These are phyloP conservation scores for Paramarasmius palmivorus DNA, from an alignment of 1,284 basidiomycete species.

Conservation along the genomic window DNA sequence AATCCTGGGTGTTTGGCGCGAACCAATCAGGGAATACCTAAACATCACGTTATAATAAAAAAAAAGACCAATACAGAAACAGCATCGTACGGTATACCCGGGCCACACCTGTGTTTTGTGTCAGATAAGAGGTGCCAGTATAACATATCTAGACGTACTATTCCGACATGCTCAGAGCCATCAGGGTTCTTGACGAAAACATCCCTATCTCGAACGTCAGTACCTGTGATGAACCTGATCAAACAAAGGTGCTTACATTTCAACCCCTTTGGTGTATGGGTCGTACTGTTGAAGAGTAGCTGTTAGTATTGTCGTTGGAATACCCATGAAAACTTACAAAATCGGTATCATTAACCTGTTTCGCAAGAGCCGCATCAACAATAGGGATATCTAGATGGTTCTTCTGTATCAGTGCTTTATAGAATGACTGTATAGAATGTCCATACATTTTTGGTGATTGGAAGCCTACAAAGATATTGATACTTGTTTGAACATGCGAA, in stretches of 20 bases:
- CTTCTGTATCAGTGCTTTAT: no score
- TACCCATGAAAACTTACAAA: constrained; percentile 10
- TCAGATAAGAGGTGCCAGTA: no score
- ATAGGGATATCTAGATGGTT: constrained; percentile 22
- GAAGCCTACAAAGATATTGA: constrained; percentile 21
- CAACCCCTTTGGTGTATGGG: constrained; percentile 41
- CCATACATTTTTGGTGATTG: constrained; percentile 37
- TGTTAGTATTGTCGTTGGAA: background rate
- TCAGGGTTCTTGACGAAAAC: constrained; percentile 70
- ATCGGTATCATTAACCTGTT: constrained; percentile 20
- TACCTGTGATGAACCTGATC: constrained; percentile 12
- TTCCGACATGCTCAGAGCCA: constrained; percentile 64
- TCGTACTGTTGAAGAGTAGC: constrained; percentile 32
- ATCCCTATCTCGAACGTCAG: constrained; percentile 36
- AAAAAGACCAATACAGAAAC: background rate
- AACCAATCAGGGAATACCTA: constrained; percentile 75
- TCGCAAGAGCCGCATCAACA: constrained; percentile 22
- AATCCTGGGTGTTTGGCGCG: constrained; percentile 50
- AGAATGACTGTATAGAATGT: background rate
- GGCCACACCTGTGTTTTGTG: no score
- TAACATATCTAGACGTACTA: no score
- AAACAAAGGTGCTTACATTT: constrained; percentile 29
- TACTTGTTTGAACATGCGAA: background rate
- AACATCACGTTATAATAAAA: background rate
- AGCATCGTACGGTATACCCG: constrained; percentile 47